Evolutionary conservation across 306 rosid genomes (phyloP).

Genomic region (Clitoria ternatea): DNA sequence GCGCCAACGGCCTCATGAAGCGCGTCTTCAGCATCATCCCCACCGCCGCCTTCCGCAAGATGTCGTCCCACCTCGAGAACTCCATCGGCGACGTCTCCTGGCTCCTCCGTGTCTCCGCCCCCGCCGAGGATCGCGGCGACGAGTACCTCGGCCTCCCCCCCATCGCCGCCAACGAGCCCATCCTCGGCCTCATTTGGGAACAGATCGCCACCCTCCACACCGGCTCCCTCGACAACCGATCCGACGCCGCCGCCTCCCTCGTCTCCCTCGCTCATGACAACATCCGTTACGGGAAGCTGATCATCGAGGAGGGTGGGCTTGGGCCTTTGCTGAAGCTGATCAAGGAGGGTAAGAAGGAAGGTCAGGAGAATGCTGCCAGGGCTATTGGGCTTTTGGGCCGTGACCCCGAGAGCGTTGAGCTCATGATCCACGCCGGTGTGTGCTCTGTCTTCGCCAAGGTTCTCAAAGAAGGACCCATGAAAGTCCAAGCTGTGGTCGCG

Average conservation of each 20-base stretch:
- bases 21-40: constrained; percentile 80
- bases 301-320: constrained; percentile 79
- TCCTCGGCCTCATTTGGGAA: constrained; percentile 72
- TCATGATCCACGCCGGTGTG: constrained; percentile 59
- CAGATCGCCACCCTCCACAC: constrained; percentile 65
- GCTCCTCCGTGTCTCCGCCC: constrained; percentile 87
- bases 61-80: constrained; percentile 68
- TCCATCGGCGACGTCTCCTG: constrained; percentile 83
- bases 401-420: constrained; percentile 72
- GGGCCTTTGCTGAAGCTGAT: constrained; percentile 63
- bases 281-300: constrained; percentile 70
- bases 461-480: constrained; percentile 85
- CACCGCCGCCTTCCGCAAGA: constrained; percentile 72
- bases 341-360: constrained; percentile 73
- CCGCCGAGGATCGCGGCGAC: constrained; percentile 66
- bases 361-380: constrained; percentile 72
- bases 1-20: constrained; percentile 69
- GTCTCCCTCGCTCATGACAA: constrained; percentile 76
- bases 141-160: constrained; percentile 86
- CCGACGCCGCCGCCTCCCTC: constrained; percentile 82
- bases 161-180: constrained; percentile 81
- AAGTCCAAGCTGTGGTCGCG: constrained; percentile 71
- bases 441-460: constrained; percentile 67
- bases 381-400: constrained; percentile 77
- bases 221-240: constrained; percentile 61